A percentile compares a stretch with the other conserved stretches of the same genome.
These are phyloP conservation scores for Mycena indigotica DNA, from an alignment of 768 basidiomycete species.

Conservation along the genomic window DNA sequence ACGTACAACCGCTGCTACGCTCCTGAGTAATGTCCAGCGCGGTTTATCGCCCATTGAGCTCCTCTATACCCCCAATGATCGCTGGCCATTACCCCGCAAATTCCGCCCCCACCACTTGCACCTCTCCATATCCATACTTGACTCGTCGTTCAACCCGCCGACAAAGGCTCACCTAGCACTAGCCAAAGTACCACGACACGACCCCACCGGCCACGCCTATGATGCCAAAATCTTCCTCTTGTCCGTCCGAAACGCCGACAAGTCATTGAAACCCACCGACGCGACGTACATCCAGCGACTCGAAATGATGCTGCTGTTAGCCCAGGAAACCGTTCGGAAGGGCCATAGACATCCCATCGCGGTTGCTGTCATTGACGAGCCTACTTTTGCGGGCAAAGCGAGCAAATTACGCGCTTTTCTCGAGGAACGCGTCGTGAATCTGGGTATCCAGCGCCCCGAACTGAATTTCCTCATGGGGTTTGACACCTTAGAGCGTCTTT, in stretches of 20 bases:
- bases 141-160: slow-evolving; percentile 93
- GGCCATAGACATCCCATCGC: slow-evolving; percentile 44
- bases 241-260: slow-evolving; percentile 87
- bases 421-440: slow-evolving; percentile 32
- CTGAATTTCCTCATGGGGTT: slow-evolving; percentile 78
- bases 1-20: slow-evolving; percentile 10
- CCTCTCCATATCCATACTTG: slow-evolving; percentile 72
- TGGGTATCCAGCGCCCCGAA: slow-evolving; percentile 29
- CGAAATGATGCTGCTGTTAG: slow-evolving; percentile 83
- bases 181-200: slow-evolving; percentile 46
- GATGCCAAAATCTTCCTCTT: slow-evolving; percentile 79
- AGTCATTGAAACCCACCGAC: slow-evolving; percentile 67
- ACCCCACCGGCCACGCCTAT: slow-evolving; percentile 36
- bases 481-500: slow-evolving; percentile 83
- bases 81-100: slow-evolving; percentile 61
- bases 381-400: slow-evolving; percentile 87
- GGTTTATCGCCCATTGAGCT: slow-evolving; percentile 56
- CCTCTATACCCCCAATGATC: slow-evolving; percentile 57
- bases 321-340: slow-evolving; percentile 42
- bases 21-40: slow-evolving; percentile 45
- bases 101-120: slow-evolving; percentile 17
- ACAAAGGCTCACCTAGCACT: slow-evolving; percentile 84
- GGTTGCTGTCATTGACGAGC: slow-evolving; percentile 82
- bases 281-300: slow-evolving; percentile 77
- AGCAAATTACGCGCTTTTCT: slow-evolving; percentile 56